phyloP scores from a whole-genome alignment of 805 yeast genomes.

The Saccharomyces jurei region DNA sequence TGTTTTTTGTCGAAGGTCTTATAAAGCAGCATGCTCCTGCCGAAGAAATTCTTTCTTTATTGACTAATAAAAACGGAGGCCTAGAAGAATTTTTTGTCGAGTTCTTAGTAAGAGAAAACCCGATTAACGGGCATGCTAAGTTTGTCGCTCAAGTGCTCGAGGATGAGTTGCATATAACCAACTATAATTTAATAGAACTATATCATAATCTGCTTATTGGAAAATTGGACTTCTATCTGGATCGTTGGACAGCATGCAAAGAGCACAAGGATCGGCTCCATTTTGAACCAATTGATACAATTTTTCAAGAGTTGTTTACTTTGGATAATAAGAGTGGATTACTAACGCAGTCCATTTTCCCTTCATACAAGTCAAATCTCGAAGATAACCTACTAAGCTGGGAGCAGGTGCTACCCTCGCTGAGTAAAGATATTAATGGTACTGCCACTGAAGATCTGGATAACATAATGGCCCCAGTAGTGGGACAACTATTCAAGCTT shows the following conservation, averaged over 20 bases:
- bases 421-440: slow-evolving; percentile 1
- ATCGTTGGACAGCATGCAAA: slow-evolving; percentile 23
- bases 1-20: slow-evolving; percentile 29
- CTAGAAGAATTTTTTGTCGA: slow-evolving; percentile 28
- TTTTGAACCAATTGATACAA: slow-evolving; percentile 27
- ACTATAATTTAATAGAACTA: slow-evolving; percentile 27
- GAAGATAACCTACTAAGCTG: slow-evolving; percentile 28
- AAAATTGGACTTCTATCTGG: slow-evolving; percentile 15
- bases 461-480: slow-evolving; percentile 41
- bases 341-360: slow-evolving; percentile 27
- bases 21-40: slow-evolving; percentile 21
- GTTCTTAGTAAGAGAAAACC: slow-evolving; percentile 30
- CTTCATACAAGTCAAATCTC: slow-evolving; percentile 23
- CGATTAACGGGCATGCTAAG: slow-evolving; percentile 27
- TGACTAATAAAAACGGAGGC: slow-evolving; percentile 19
- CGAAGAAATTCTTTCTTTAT: slow-evolving; percentile 20
- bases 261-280: slow-evolving; percentile 13
- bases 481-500: slow-evolving; percentile 52
- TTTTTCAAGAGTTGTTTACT: slow-evolving; percentile 30
- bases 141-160: slow-evolving; percentile 21
- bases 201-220: slow-evolving; percentile 24
- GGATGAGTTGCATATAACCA: slow-evolving; percentile 16
- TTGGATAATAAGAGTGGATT: slow-evolving; percentile 27
- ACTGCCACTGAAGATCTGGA: slow-evolving; percentile 23
- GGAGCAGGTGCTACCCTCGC: slow-evolving; percentile 21